Percentiles rank a stretch among this genome's conserved stretches.
Evolutionary conservation across 1,284 basidiomycete genomes (phyloP).

Genomic region (Ceratobasidium sp.): DNA sequence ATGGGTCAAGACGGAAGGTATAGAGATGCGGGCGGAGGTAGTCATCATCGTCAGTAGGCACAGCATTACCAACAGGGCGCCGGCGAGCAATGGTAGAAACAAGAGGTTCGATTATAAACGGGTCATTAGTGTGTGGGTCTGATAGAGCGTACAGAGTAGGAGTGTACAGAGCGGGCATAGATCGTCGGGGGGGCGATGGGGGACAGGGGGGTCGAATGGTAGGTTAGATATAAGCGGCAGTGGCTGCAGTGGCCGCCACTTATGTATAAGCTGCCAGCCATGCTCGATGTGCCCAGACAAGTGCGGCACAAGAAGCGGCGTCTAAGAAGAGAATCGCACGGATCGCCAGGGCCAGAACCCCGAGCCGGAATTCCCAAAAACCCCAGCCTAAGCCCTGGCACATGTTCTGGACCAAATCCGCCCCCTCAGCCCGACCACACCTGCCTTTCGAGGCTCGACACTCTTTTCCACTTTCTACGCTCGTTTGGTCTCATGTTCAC

Average conservation of each 20-base stretch:
- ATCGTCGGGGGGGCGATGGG: not conserved
- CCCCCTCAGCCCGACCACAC: not conserved
- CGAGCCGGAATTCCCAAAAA: not conserved
- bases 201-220: not conserved
- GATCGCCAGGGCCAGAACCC: slow-evolving; percentile 13
- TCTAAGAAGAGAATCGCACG: not conserved
- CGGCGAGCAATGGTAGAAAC: not conserved
- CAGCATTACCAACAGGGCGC: not conserved
- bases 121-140: not conserved
- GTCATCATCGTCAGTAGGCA: not conserved
- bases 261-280: slow-evolving; percentile 3
- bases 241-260: not conserved
- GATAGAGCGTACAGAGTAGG: not conserved
- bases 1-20: slow-evolving; percentile 20
- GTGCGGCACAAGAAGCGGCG: not conserved
- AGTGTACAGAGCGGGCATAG: not conserved
- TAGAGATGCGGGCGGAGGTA: not conserved
- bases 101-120: not conserved
- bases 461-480: slow-evolving; percentile 5
- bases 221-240: not conserved
- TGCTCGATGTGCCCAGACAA: too few relatives aligned
- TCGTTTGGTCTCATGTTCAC: slow-evolving; percentile 42
- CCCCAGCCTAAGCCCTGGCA: not conserved
- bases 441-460: slow-evolving; percentile 18
- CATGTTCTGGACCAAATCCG: slow-evolving; percentile 23